Conservation (phyloP, 148 eudicot genomes). For the Pouteria glomerata region DNA sequence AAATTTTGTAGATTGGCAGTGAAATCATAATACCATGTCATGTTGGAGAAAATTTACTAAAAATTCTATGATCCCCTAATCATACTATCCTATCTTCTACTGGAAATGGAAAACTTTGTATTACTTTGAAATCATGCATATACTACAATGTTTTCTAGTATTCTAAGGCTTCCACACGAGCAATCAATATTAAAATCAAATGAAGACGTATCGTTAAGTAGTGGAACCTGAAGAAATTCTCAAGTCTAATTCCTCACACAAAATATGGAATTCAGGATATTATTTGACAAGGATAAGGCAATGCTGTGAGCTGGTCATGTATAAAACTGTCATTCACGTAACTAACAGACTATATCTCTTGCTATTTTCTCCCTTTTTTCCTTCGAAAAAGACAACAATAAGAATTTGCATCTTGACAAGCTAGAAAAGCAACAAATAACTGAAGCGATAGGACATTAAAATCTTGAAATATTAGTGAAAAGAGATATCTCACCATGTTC, state of each 20-base stretch:
- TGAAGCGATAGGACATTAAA: neutral
- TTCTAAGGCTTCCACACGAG: neutral
- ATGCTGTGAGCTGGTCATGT: too few relatives aligned
- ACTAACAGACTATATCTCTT: too few relatives aligned
- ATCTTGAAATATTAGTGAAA: neutral
- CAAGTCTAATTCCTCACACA: neutral
- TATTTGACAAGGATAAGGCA: neutral
- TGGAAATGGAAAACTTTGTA: neutral
- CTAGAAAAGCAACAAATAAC: neutral
- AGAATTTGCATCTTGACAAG: neutral
- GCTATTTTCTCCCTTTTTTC: neutral
- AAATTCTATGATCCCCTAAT: neutral
- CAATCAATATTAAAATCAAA: neutral
- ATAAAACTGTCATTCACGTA: too few relatives aligned
- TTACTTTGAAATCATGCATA: neutral
- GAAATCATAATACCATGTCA: neutral
- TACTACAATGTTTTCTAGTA: neutral
- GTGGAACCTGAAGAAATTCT: neutral
- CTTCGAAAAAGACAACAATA: neutral
- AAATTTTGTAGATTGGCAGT: neutral
- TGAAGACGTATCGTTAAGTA: too few relatives aligned
- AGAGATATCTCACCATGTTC: constrained; percentile 46
- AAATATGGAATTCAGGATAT: neutral
- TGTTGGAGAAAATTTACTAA: neutral
- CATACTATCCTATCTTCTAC: neutral